phyloP scores from a whole-genome alignment of 371 early-diverging fungal species.

The Mycotypha africana region DNA sequence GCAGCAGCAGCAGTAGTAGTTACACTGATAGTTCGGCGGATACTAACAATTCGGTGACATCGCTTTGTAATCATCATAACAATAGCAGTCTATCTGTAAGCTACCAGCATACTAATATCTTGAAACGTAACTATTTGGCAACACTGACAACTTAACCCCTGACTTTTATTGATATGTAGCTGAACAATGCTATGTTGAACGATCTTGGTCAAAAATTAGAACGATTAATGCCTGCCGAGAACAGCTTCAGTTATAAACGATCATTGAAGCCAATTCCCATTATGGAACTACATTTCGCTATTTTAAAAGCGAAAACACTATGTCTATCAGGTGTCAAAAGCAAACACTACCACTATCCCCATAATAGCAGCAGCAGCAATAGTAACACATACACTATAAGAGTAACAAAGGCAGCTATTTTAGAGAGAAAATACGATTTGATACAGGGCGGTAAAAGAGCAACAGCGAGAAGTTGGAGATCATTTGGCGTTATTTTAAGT shows the following conservation, averaged over 20 bases:
- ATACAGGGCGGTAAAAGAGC: constrained; percentile 64
- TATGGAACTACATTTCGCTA: constrained; percentile 29
- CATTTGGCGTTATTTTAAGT: constrained; percentile 68
- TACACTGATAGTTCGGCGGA: too few relatives aligned
- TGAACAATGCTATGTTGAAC: constrained; percentile 8
- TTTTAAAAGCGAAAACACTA: constrained; percentile 32
- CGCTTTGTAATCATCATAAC: too few relatives aligned
- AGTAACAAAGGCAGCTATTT: constrained; percentile 64
- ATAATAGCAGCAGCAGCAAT: constrained; percentile 6
- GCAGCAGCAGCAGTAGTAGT: too few relatives aligned
- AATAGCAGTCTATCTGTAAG: too few relatives aligned
- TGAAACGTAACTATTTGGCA: constrained; percentile 8
- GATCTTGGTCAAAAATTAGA: constrained; percentile 33
- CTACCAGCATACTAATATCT: neutral
- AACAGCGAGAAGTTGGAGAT: constrained; percentile 68
- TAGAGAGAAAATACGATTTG: constrained; percentile 69
- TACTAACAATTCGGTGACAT: too few relatives aligned
- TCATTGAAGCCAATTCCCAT: constrained; percentile 23
- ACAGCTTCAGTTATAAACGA: constrained; percentile 30
- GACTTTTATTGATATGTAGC: too few relatives aligned
- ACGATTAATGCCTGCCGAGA: constrained; percentile 37
- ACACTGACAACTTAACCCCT: too few relatives aligned
- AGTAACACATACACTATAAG: constrained; percentile 50
- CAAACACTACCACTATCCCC: too few relatives aligned
- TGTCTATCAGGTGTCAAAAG: constrained; percentile 41